phyloP scores from a whole-genome alignment of 805 yeast genomes.

The Wickerhamiella qilinensis region DNA sequence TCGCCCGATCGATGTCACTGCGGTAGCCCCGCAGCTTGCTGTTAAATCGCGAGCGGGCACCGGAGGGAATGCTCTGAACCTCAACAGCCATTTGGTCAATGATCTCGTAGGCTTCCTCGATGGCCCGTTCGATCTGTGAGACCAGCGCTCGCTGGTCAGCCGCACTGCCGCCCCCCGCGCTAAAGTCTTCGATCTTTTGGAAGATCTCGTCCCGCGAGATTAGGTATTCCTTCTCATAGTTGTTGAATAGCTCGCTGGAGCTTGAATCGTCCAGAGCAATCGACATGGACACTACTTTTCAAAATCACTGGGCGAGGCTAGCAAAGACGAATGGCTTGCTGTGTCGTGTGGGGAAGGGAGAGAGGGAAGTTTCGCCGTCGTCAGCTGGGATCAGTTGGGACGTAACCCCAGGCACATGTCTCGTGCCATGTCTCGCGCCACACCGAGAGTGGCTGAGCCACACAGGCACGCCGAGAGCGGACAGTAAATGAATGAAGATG shows the following conservation, averaged over 20 bases:
- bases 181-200: neutral
- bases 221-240: neutral
- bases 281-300: neutral
- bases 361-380: too few relatives aligned
- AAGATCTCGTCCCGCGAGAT: neutral
- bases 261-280: neutral
- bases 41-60: conserved; percentile 51
- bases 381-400: too few relatives aligned
- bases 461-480: too few relatives aligned
- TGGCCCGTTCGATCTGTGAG: conserved; percentile 7
- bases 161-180: neutral
- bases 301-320: too few relatives aligned
- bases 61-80: conserved; percentile 69
- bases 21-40: conserved; percentile 61
- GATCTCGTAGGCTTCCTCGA: conserved; percentile 70
- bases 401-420: too few relatives aligned
- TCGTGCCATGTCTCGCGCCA: too few relatives aligned
- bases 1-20: conserved; percentile 39
- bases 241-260: neutral
- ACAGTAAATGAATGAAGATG: too few relatives aligned
- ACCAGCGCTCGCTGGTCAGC: neutral
- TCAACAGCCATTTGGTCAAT: conserved; percentile 81
- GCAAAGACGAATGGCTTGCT: too few relatives aligned
- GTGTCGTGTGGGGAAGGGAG: too few relatives aligned
- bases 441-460: too few relatives aligned